Evolutionary conservation across 305 asterid species (phyloP), one percentile per base, ranked within the genome.

Genomic region (Fraxinus greggii): DNA sequence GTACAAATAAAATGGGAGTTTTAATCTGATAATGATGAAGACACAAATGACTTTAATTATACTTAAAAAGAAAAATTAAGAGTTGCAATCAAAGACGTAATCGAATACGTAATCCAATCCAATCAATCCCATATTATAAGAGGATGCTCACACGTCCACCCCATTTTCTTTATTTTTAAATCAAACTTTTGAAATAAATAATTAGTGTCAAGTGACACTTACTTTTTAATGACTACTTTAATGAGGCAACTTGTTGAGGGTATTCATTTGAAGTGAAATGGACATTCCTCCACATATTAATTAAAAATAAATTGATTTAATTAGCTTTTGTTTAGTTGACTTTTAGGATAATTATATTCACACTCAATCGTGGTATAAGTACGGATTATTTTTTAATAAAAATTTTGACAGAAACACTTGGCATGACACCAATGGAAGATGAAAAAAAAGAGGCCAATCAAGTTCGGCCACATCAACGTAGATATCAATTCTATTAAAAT

Each of bases 91-190:
- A 79, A 51, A 77, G 61, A 75, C 78, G 78, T 77, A 86, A 72
- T 28, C 36, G 76, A 48, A 79, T 33, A 76, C 78, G 78, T 77
- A 86, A 72, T 48, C 61, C 61, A 48, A 48, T 82, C 84, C 38
- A 82, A 79, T 65, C 73, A 40, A 4, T 4, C 26, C 70, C 72
- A 70, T 15, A 56, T 29, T 21, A 15, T 26, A 56, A 77, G n/a
- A 32, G 78, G 75, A 32, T 83, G 79, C 61, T 59, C 29, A 69
- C 36, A 10, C 61, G 83, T 76, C 84, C 76, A 48, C 17, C 72
- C 83, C 83, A 79, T 4, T 81, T 80, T 31, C 75, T 31, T 31
- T 24, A 26, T 65, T 21, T 67, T 67, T 67, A 10, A 59, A 82
- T 77, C 21, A 70, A n/a, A 33, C 48, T 78, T 12, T 23, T 32